Evolutionary conservation across 179 eudicot species (phyloP), one percentile per base, ranked within the genome.

Genomic region (Vitellaria paradoxa): DNA sequence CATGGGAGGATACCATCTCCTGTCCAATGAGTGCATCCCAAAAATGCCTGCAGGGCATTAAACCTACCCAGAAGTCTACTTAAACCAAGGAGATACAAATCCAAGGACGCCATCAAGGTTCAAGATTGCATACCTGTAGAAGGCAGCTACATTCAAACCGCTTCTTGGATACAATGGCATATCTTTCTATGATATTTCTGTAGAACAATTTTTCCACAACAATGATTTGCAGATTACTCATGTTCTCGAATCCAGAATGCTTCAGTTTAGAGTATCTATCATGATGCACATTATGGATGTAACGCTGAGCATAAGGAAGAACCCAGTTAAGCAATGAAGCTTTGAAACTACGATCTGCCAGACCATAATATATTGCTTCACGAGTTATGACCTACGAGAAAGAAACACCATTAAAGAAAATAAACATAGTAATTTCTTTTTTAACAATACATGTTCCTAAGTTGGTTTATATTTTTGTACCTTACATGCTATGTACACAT

Each of bases 301-400:
- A 96, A 56, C 97, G 97, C 84, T 94, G 99, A 50, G 92, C 96
- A 83, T 92, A 92, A 50, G 99, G 98, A 69, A 96, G 94, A 80
- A 84, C 89, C 98, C 98, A 91, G 65, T 86, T 85, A 60, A 96
- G 82, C 91, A 96, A 77, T 56, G 91, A 87, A 70, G 86, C 82
- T 79, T 85, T 87, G 53, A 83, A 87, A 71, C 89, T 86, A 84
- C 76, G 78, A 83, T 91, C 94, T 52, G 81, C 84, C 70, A 84
- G 83, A 59, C 97, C 96, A 75, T 87, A 85, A 77, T 84, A 88
- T 77, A 96, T 89, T 62, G 98, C 91, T 85, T 96, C 98, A 74
- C 94, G 99, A 79, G 91, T 83, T 67, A 91, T 90, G 79, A 96
- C 87, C 99, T 95, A 87, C 87, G 86, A 76, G 23, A 61, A 61